These are phyloP conservation scores for Alloascoidea africana DNA, from an alignment of 805 yeast species.

Conservation along the genomic window DNA sequence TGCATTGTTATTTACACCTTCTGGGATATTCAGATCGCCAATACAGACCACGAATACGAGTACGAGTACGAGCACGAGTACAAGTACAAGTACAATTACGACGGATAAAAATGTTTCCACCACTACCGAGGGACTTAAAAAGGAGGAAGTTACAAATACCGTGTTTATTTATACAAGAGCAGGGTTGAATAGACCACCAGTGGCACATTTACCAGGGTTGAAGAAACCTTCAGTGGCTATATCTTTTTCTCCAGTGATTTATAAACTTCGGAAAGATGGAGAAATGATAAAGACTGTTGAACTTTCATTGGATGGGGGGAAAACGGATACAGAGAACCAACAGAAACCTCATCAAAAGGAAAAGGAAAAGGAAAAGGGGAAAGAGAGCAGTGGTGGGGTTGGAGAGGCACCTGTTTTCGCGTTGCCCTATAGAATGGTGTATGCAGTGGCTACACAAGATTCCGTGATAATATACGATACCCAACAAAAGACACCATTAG, in stretches of 20 bases:
- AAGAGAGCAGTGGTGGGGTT: neutral
- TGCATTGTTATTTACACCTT: slow-evolving; percentile 54
- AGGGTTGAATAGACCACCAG: slow-evolving; percentile 54
- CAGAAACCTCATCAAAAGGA: neutral
- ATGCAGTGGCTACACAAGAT: slow-evolving; percentile 89
- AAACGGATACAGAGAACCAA: neutral
- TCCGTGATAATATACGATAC: slow-evolving; percentile 76
- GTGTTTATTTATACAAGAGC: slow-evolving; percentile 68
- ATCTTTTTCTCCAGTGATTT: slow-evolving; percentile 57
- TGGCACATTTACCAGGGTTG: slow-evolving; percentile 66
- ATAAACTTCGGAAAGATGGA: slow-evolving; percentile 24
- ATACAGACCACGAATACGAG: slow-evolving; percentile 5
- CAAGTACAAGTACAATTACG: slow-evolving; percentile 5
- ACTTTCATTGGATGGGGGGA: slow-evolving; percentile 3
- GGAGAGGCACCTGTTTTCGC: slow-evolving; percentile 26
- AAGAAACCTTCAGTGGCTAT: slow-evolving; percentile 76
- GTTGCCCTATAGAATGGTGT: slow-evolving; percentile 67
- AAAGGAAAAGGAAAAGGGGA: neutral
- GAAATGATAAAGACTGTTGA: neutral
- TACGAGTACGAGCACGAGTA: slow-evolving; percentile 4
- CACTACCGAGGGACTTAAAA: slow-evolving; percentile 13
- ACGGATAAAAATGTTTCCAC: slow-evolving; percentile 5
- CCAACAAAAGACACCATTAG: slow-evolving; percentile 49
- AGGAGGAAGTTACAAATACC: slow-evolving; percentile 40
- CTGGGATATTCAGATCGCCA: slow-evolving; percentile 50